Evolutionary conservation across 164 flowering plant species (phyloP).

Genomic region (Dillenia turbinata): DNA sequence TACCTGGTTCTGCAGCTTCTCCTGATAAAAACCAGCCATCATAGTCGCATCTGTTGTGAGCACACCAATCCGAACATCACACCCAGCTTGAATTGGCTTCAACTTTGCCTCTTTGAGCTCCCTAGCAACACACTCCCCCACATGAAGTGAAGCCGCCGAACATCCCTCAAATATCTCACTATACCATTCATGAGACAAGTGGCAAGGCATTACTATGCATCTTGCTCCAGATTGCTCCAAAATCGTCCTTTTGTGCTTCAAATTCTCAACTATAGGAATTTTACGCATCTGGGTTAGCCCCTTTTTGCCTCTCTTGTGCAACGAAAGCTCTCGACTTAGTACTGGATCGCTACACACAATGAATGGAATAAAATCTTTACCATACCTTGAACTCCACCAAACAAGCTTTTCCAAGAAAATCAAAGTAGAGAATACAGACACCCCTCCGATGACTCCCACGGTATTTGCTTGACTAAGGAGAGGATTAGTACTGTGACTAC

Average conservation of each 20-base stretch:
- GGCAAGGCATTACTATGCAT: conserved; percentile 83
- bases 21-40: conserved; percentile 59
- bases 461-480: conserved; percentile 38
- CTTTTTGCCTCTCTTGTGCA: conserved; percentile 20
- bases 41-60: conserved; percentile 47
- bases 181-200: conserved; percentile 62
- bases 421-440: conserved; percentile 51
- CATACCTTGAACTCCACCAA: conserved; percentile 40
- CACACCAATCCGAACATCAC: conserved; percentile 55
- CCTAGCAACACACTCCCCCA: conserved; percentile 71
- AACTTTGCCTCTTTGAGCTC: conserved; percentile 70
- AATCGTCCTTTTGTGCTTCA: conserved; percentile 43
- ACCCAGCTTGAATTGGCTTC: conserved; percentile 75
- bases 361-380: conserved; percentile 47
- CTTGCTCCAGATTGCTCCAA: conserved; percentile 71
- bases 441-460: conserved; percentile 75
- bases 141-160: conserved; percentile 55
- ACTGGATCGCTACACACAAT: conserved; percentile 64
- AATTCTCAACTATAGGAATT: conserved; percentile 39
- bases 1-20: conserved; percentile 70
- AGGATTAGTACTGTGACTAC: conserved; percentile 5
- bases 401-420: conserved; percentile 55
- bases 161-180: conserved; percentile 56
- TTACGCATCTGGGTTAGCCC: conserved; percentile 19
- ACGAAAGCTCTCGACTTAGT: conserved; percentile 36